Conservation (phyloP, 2,329 filamentous ascomycete species). For the Botryosphaeria agaves region DNA sequence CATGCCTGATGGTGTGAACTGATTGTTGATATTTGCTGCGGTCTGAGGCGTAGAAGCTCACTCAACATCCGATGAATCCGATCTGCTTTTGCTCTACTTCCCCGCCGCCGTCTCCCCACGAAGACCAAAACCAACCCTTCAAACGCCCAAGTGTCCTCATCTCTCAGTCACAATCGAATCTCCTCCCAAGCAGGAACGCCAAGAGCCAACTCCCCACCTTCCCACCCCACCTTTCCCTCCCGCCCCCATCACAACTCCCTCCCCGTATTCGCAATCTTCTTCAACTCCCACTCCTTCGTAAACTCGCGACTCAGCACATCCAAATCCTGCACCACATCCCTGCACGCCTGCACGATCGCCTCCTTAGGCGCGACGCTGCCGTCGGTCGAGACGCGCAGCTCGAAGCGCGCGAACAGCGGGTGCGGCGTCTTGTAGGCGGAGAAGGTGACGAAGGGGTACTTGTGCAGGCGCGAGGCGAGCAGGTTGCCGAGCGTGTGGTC, state of each 20-base stretch:
- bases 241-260: conserved; percentile 1
- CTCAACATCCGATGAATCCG: too few relatives aligned
- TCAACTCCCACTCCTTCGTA: conserved; percentile 78
- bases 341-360: conserved; percentile 63
- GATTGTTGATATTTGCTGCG: too few relatives aligned
- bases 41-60: too few relatives aligned
- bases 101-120: too few relatives aligned
- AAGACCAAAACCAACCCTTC: too few relatives aligned
- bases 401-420: conserved; percentile 31
- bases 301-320: conserved; percentile 72
- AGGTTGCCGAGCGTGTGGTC: conserved; percentile 93
- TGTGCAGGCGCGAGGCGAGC: conserved; percentile 68
- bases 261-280: conserved; percentile 48
- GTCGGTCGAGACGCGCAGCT: conserved; percentile 80
- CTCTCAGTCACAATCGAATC: too few relatives aligned
- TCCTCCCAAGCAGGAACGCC: too few relatives aligned
- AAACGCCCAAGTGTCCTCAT: too few relatives aligned
- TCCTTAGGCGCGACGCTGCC: conserved; percentile 79
- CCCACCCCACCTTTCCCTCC: too few relatives aligned
- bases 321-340: conserved; percentile 67
- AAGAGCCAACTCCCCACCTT: too few relatives aligned
- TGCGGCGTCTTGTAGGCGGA: conserved; percentile 65
- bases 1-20: too few relatives aligned
- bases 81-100: too few relatives aligned
- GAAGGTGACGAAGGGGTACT: conserved; percentile 71